Evolutionary conservation across 2,329 filamentous ascomycete species (phyloP), one percentile per base, ranked within the genome.

Genomic region (Fusarium temperatum): DNA sequence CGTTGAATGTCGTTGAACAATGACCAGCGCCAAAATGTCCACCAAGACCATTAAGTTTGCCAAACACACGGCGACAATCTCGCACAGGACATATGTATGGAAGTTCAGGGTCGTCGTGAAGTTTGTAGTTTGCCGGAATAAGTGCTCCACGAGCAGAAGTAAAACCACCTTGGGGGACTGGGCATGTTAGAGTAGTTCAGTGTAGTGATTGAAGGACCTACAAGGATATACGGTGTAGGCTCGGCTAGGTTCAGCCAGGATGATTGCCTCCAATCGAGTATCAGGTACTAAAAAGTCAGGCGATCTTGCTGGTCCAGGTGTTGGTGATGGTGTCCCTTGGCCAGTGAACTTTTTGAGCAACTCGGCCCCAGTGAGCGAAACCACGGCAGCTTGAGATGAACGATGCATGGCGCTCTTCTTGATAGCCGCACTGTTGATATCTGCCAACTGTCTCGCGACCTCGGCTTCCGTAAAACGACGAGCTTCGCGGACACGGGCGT

Each of bases 1-100:
- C 84, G 35, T 85, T 84, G 51, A 84, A 78, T 14, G 60, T 81
- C 62, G 41, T 62, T 39, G 68, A 63, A 32, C 63, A 74, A 36
- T 82, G 80, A 0, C 60, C 70, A 15, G 74, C 77, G 30, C 60
- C 50, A 51, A 80, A 81, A 53, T 82, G 80, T 2, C 75, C 75
- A 8, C 73, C 73, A 9, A 82, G 68, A 7, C 75, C 55, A 5
- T 51, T 66, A 5, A 82, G 56, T 5, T 20, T 66, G 9, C 55
- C 36, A 26, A 83, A 80, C 9, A 81, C 42, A 4, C 63, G 72
- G 13, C 80, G 81, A 36, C 83, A 85, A 41, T 80, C 73, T 7
- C 83, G 80, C 8, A 85, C 78, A 10, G 84, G 82, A 42, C 84
- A 85, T 22, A 83, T 70, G 58, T 74, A 84, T 1, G 75, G 80